Evolutionary conservation across 768 basidiomycete species (phyloP), one percentile per base, ranked within the genome.

Genomic region (Mycena rosella): DNA sequence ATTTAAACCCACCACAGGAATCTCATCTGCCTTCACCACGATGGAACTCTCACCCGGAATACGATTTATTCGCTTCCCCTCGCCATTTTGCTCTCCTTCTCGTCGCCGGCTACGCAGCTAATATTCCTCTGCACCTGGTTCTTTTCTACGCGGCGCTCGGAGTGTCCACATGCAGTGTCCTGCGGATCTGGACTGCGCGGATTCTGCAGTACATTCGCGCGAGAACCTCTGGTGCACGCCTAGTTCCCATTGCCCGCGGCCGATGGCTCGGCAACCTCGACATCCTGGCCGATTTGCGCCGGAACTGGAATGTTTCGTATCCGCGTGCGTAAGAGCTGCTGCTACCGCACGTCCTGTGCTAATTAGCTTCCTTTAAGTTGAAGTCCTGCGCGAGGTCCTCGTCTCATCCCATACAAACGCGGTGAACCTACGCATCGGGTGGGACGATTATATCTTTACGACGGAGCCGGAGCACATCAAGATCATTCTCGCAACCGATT

Each of bases 381-480:
- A 60, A 24, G 51, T 66, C 13, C 13, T 66, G 14, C 57, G 44
- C 42, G 15, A 59, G 20, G 2, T 51, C 8, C 32, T 60, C 14
- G 20, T 34, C 2, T 17, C 22, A 5, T 44, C 48, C n/a, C 14
- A 52, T 11, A 22, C 42, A 0, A 59, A 53, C 32, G 47, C 36
- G 1, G 11, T 66, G 20, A 66, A 66, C 34, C 26, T 66, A 18
- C 52, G 44, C 30, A 60, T 60, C 42, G 65, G 65, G 10, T 66
- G 65, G 65, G 65, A 26, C 32, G 65, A 66, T 38, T 60, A 85
- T 82, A 70, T 85, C 24, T 73, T 83, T 42, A 84, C 83, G 0
- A 63, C 75, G 22, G 84, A 87, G 59, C 86, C 86, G 11, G 82
- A 84, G 52, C 76, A 86, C 67, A 76, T 87, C 71, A 87, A 87